Evolutionary conservation across 805 yeast genomes (phyloP).

Genomic region (Yarrowia sp.): DNA sequence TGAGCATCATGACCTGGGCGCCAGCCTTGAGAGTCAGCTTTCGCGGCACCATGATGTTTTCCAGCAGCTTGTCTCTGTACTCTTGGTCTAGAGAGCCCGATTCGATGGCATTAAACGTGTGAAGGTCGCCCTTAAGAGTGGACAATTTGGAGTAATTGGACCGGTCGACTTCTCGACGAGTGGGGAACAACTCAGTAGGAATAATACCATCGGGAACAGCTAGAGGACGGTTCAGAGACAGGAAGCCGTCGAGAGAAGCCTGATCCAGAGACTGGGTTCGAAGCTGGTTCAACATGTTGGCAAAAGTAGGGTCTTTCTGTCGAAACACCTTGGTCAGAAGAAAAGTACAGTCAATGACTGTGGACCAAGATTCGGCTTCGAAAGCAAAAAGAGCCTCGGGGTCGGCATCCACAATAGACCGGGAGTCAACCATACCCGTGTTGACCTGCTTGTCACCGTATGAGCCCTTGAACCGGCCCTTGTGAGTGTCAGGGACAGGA

Average conservation of each 20-base stretch:
- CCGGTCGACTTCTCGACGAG: slow-evolving; percentile 80
- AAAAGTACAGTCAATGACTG: slow-evolving; percentile 67
- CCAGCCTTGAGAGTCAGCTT: slow-evolving; percentile 71
- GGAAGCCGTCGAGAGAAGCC: slow-evolving; percentile 59
- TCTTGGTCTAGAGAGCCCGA: slow-evolving; percentile 43
- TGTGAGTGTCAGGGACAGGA: slow-evolving; percentile 62
- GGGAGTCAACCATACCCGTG: slow-evolving; percentile 26
- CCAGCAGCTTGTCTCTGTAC: slow-evolving; percentile 55
- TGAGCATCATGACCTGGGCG: slow-evolving; percentile 94
- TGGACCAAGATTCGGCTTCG: slow-evolving; percentile 73
- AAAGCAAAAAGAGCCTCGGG: slow-evolving; percentile 67
- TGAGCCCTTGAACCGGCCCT: slow-evolving; percentile 13
- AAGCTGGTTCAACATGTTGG: slow-evolving; percentile 79
- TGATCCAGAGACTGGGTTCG: slow-evolving; percentile 71
- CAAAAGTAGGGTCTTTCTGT: slow-evolving; percentile 77
- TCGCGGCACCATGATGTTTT: slow-evolving; percentile 73
- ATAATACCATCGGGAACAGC: slow-evolving; percentile 73
- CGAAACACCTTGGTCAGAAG: slow-evolving; percentile 82
- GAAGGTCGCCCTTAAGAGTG: slow-evolving; percentile 57
- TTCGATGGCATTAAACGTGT: slow-evolving; percentile 59
- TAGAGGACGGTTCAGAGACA: slow-evolving; percentile 48
- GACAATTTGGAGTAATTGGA: slow-evolving; percentile 68
- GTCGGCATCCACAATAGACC: neutral
- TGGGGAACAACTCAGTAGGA: slow-evolving; percentile 90
- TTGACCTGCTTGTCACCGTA: slow-evolving; percentile 6